Base-by-base conservation (phyloP, 148 eudicot species). In the Vaccinium darrowii region DNA sequence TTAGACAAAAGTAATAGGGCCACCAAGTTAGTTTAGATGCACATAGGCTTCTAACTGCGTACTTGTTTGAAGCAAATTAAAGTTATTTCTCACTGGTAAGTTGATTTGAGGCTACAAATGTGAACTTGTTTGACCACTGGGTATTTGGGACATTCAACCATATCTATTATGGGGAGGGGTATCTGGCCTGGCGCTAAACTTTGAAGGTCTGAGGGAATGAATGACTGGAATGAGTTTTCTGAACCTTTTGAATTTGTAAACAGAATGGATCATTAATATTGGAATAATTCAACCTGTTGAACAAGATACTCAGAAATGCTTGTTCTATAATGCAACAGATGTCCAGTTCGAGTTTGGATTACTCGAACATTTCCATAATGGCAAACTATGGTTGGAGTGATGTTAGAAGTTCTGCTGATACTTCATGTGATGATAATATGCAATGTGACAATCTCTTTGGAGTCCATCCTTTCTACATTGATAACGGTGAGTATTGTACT, bases 401-500 rank as follows among this genome's bases (percentile, higher is more conserved):
- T 85, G 53, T 87, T 81, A 84, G 62, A 47, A 71, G 47, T 50
- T 85, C 85, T 62, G 69, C 69, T 4, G 89, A 69, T 83, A 36
- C 4, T 81, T 77, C 83, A 60, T 71, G 85, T 50, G 80, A 77
- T 19, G 88, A 79, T 69, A 90, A 82, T 50, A 92, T 90, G 95
- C 91, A 88, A 54, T 87, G 90, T 80, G 95, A 92, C 88, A 86
- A 86, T 84, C 80, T 86, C 60, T 97, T 95, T 88, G 99, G 98
- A 18, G 86, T 97, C 82, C 90, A 91, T 87, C 99, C 99, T 62
- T 97, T 97, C 89, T 95, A 91, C 83, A 95, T 97, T 79, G 86
- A 90, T 83, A 92, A 88, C 89, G 98, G 98, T 93, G 90, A 78
- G 47, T 49, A 76, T 73, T 78, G 27, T 63, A 11, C 30, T 27